phyloP scores from a whole-genome alignment of 345 rosid genomes.

The Chamaenerion angustifolium region DNA sequence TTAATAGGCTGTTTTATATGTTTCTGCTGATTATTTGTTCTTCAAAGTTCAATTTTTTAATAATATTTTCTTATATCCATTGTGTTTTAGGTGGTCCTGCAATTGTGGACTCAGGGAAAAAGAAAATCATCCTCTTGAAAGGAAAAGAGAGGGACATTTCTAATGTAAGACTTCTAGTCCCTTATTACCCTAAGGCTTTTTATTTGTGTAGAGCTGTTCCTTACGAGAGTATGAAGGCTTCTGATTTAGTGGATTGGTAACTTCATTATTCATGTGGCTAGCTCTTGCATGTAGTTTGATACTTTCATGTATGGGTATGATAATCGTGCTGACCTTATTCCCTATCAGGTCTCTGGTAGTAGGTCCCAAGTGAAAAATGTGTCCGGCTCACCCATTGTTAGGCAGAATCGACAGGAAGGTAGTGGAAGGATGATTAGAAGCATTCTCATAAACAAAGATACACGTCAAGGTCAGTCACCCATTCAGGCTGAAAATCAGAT shows the following conservation, averaged over 20 bases:
- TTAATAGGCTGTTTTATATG: too few species aligned
- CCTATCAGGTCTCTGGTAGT: not conserved
- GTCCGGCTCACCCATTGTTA: not conserved
- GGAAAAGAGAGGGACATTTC: constrained; percentile 43
- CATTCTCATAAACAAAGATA: constrained; percentile 3
- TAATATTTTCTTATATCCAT: not conserved
- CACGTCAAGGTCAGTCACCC: not conserved
- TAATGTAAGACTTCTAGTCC: not conserved
- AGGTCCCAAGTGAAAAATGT: constrained; percentile 4
- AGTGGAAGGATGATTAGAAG: constrained; percentile 4
- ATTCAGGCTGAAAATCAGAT: constrained; percentile 28
- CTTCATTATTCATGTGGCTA: too few species aligned
- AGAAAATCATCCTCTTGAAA: constrained; percentile 41
- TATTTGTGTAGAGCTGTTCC: not conserved
- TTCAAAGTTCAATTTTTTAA: not conserved
- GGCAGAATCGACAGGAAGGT: constrained; percentile 3
- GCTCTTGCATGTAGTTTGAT: too few species aligned
- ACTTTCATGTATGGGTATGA: not conserved
- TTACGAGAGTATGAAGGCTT: too few species aligned
- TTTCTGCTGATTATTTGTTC: not conserved
- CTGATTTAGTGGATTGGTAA: too few species aligned
- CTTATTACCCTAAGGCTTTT: not conserved
- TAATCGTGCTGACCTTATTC: too few species aligned
- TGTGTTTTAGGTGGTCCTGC: constrained; percentile 25
- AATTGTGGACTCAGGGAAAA: constrained; percentile 24